phyloP scores from a whole-genome alignment of 768 basidiomycete species.

The Guyanaporus albipodus region DNA sequence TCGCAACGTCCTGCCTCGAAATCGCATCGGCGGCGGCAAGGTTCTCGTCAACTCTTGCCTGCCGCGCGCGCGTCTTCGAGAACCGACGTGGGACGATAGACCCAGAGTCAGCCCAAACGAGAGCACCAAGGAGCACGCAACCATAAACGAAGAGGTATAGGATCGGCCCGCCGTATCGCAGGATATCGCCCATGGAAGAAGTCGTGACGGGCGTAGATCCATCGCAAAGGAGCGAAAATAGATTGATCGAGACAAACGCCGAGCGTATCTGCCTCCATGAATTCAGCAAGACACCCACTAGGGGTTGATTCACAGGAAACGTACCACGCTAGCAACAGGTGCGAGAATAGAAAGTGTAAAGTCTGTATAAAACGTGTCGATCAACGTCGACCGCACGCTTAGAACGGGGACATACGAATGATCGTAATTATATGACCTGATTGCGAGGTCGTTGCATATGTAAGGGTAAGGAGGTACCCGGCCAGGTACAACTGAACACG shows the following conservation, averaged over 20 bases:
- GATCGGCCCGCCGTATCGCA: constrained; percentile 71
- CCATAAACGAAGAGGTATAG: constrained; percentile 63
- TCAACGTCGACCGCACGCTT: not conserved
- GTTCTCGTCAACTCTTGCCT: constrained; percentile 9
- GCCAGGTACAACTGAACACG: constrained; percentile 53
- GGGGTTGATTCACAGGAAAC: constrained; percentile 25
- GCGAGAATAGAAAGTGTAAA: constrained; percentile 65
- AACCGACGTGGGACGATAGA: constrained; percentile 43
- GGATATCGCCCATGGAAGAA: constrained; percentile 48
- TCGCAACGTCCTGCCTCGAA: constrained; percentile 48
- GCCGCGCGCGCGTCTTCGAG: constrained; percentile 22
- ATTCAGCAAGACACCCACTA: not conserved
- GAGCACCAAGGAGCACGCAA: constrained; percentile 54
- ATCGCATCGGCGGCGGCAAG: constrained; percentile 11
- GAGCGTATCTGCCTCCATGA: constrained; percentile 50
- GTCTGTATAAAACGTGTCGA: constrained; percentile 32
- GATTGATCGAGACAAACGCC: constrained; percentile 69
- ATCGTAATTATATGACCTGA: constrained; percentile 53
- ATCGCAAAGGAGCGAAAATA: constrained; percentile 71
- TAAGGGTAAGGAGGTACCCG: constrained; percentile 67
- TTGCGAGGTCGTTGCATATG: constrained; percentile 61
- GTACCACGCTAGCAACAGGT: constrained; percentile 65
- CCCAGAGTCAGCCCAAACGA: constrained; percentile 73
- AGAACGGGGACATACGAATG: constrained; percentile 40
- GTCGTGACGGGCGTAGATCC: constrained; percentile 46